phyloP scores from a whole-genome alignment of 1,284 basidiomycete genomes.

The Neonothopanus nambi region DNA sequence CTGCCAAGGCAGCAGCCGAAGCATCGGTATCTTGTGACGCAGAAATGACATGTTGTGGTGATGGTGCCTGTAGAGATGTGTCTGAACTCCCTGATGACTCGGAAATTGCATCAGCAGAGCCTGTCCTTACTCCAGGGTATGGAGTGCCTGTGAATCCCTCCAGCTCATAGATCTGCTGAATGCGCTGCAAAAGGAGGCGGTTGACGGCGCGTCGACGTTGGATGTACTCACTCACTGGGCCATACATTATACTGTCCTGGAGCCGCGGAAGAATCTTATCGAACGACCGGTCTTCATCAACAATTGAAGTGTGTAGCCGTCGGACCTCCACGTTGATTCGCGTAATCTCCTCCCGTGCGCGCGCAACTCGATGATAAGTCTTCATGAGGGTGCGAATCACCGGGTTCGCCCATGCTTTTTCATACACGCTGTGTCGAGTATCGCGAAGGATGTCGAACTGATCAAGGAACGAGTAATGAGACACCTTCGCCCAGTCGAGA shows the following conservation, averaged over 20 bases:
- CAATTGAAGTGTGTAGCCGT: slow-evolving; percentile 29
- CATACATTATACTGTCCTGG: background rate
- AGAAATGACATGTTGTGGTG: no score
- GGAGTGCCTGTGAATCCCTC: background rate
- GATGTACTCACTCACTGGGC: background rate
- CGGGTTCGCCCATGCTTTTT: slow-evolving; percentile 28
- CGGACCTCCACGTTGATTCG: slow-evolving; percentile 34
- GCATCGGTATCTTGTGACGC: no score
- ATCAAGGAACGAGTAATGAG: no score
- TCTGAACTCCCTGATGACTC: no score
- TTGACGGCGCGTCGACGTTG: background rate
- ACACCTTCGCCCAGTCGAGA: slow-evolving; percentile 37
- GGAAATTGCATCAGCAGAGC: background rate
- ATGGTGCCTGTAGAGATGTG: no score
- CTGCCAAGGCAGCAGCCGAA: no score
- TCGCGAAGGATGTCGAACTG: slow-evolving; percentile 35
- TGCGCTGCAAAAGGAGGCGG: background rate
- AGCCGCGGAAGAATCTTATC: background rate
- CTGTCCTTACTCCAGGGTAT: background rate
- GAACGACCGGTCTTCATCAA: slow-evolving; percentile 23
- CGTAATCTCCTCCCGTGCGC: slow-evolving; percentile 32
- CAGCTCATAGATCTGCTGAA: slow-evolving; percentile 1
- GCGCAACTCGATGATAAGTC: no score
- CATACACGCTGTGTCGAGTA: slow-evolving; percentile 26
- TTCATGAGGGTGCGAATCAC: slow-evolving; percentile 27